Conservation (phyloP, 2,329 filamentous ascomycete genomes). For the Verticillium dahliae region DNA sequence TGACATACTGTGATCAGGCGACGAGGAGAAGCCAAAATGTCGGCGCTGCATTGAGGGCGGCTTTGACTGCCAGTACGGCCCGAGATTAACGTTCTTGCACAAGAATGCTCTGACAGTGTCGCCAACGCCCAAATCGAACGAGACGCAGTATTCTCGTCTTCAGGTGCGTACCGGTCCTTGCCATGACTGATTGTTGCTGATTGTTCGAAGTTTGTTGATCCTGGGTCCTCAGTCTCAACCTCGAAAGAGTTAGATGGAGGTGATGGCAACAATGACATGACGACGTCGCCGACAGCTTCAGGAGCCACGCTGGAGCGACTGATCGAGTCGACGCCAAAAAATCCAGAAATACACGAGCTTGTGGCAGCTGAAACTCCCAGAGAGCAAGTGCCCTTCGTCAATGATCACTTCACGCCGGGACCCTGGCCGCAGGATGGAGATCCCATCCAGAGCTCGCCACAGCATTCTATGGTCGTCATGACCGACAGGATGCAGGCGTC, state of each 20-base stretch:
- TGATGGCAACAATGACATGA: background rate
- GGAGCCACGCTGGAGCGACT: slow-evolving; percentile 1
- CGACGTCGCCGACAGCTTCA: background rate
- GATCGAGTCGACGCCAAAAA: background rate
- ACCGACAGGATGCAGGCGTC: background rate
- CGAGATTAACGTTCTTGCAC: slow-evolving; percentile 37
- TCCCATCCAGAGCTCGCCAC: background rate
- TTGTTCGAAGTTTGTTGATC: slow-evolving; percentile 6
- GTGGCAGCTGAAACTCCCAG: background rate
- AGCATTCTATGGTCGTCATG: background rate
- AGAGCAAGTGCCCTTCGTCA: background rate
- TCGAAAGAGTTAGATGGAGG: background rate
- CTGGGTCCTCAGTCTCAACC: background rate
- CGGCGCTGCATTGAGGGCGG: slow-evolving; percentile 38
- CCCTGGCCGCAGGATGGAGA: background rate
- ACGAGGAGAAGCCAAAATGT: slow-evolving; percentile 43
- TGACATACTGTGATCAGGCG: slow-evolving; percentile 27
- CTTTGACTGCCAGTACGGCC: slow-evolving; percentile 41
- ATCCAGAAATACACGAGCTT: background rate
- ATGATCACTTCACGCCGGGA: background rate
- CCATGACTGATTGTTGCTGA: background rate
- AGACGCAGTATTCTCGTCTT: slow-evolving; percentile 8
- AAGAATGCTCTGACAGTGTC: slow-evolving; percentile 38
- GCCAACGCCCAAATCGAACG: slow-evolving; percentile 1
- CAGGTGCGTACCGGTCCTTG: slow-evolving; percentile 6